These are phyloP conservation scores for Malus orientalis DNA, from an alignment of 306 rosid species.

Conservation along the genomic window DNA sequence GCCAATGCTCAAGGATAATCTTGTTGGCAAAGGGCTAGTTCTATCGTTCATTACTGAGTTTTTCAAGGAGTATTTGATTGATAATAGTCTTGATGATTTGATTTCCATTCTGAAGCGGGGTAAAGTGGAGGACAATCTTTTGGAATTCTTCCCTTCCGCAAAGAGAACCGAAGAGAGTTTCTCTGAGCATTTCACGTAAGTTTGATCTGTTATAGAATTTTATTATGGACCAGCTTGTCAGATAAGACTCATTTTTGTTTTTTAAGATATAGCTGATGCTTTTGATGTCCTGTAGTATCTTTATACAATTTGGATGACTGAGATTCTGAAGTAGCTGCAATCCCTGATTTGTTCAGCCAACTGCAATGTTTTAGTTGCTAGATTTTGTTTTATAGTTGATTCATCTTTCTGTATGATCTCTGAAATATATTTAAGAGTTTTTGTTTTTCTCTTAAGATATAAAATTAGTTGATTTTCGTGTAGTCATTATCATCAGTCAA, in stretches of 20 bases:
- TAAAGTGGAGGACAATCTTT: slow-evolving; percentile 88
- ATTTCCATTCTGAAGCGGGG: slow-evolving; percentile 93
- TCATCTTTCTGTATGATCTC: neutral
- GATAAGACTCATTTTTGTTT: too few relatives aligned
- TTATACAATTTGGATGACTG: neutral
- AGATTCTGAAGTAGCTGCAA: neutral
- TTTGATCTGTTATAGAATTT: neutral
- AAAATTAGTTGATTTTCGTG: neutral
- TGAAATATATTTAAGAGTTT: neutral
- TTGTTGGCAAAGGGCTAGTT: slow-evolving; percentile 98
- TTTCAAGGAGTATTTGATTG: slow-evolving; percentile 90
- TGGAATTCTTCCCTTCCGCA: slow-evolving; percentile 80
- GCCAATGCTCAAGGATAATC: slow-evolving; percentile 96
- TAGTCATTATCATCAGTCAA: neutral
- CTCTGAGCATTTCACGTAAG: slow-evolving; percentile 96
- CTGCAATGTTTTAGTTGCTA: neutral
- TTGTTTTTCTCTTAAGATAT: neutral
- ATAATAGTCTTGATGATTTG: slow-evolving; percentile 96
- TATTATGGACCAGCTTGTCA: neutral
- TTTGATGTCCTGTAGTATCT: neutral
- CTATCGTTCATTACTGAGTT: slow-evolving; percentile 88
- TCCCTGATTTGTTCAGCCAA: neutral
- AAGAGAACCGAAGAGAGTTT: slow-evolving; percentile 77
- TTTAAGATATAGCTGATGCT: neutral
- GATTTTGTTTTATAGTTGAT: neutral